Evolutionary conservation across 2,329 filamentous ascomycete species (phyloP).

Genomic region (Chaetomiaceae sp.): DNA sequence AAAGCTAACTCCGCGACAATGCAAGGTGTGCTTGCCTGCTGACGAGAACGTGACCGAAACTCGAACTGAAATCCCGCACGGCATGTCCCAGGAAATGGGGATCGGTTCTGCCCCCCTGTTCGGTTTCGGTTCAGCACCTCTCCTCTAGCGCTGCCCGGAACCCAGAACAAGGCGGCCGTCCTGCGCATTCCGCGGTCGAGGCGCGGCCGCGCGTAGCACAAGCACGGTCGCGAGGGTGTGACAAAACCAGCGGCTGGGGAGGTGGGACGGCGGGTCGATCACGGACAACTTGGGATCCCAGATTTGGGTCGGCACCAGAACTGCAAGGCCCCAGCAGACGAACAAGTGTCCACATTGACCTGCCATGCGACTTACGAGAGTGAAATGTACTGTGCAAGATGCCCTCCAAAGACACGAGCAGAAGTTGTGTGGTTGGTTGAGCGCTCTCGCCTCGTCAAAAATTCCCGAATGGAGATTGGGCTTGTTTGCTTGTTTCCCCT

Average conservation of each 20-base stretch:
- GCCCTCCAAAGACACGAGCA: not conserved
- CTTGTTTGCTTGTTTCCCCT: conserved; percentile 5
- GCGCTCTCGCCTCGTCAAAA: conserved; percentile 24
- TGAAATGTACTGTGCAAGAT: conserved; percentile 1
- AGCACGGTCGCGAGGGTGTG: conserved; percentile 1
- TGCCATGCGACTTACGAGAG: too few species aligned
- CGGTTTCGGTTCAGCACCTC: too few species aligned
- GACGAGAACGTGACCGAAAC: not conserved
- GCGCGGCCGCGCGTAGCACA: not conserved
- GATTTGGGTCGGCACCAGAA: not conserved
- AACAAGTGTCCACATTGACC: not conserved
- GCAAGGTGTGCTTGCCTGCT: too few species aligned
- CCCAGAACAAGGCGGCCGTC: too few species aligned
- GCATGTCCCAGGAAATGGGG: too few species aligned
- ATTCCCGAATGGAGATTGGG: conserved; percentile 24
- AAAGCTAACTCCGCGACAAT: too few species aligned
- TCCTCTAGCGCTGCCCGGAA: too few species aligned
- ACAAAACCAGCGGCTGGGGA: conserved; percentile 7
- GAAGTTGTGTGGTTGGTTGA: conserved; percentile 20
- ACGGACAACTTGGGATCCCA: conserved; percentile 5
- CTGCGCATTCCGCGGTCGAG: too few species aligned
- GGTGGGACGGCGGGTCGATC: conserved; percentile 16
- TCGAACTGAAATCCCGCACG: too few species aligned
- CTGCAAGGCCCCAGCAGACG: not conserved
- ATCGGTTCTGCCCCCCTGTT: too few species aligned